Conservation (phyloP, 2,329 filamentous ascomycete species). For the Aureobasidium lini region DNA sequence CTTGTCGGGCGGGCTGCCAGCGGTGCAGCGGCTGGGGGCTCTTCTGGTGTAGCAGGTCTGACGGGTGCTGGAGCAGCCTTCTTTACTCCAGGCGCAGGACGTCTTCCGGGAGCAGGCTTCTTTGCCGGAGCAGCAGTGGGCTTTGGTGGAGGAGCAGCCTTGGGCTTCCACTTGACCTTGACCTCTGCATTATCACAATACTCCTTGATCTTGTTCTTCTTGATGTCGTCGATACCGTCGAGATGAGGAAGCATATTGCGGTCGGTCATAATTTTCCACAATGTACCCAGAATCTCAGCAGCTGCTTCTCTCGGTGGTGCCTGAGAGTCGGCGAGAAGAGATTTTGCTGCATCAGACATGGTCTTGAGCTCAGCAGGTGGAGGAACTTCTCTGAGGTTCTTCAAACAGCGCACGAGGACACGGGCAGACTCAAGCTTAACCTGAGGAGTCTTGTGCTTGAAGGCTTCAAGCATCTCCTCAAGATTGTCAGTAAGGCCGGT, state of each 20-base stretch:
- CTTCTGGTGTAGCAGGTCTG: slow-evolving; percentile 33
- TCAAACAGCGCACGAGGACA: slow-evolving; percentile 82
- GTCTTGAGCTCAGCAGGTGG: slow-evolving; percentile 73
- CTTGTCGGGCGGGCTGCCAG: slow-evolving; percentile 53
- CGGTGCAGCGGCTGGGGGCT: slow-evolving; percentile 45
- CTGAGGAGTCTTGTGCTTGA: slow-evolving; percentile 93
- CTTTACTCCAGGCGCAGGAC: slow-evolving; percentile 32
- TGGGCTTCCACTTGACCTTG: slow-evolving; percentile 86
- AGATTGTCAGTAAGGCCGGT: slow-evolving; percentile 76
- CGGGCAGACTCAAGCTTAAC: slow-evolving; percentile 93
- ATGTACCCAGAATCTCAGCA: slow-evolving; percentile 82
- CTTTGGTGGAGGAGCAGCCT: slow-evolving; percentile 58
- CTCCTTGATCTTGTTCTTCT: slow-evolving; percentile 93
- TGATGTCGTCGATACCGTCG: slow-evolving; percentile 88
- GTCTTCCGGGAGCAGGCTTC: slow-evolving; percentile 46
- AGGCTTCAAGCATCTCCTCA: slow-evolving; percentile 79
- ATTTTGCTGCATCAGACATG: slow-evolving; percentile 84
- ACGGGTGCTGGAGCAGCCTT: slow-evolving; percentile 38
- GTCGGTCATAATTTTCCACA: slow-evolving; percentile 99
- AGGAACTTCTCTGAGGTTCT: slow-evolving; percentile 75
- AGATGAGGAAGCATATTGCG: slow-evolving; percentile 88
- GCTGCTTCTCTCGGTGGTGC: slow-evolving; percentile 80
- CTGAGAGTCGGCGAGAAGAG: slow-evolving; percentile 80
- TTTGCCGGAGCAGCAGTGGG: slow-evolving; percentile 49
- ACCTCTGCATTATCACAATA: slow-evolving; percentile 76